Percentiles rank a stretch among this genome's conserved stretches.
Evolutionary conservation across 192 early-diverging fungal species (phyloP).

Genomic region (Coemansia sp.): DNA sequence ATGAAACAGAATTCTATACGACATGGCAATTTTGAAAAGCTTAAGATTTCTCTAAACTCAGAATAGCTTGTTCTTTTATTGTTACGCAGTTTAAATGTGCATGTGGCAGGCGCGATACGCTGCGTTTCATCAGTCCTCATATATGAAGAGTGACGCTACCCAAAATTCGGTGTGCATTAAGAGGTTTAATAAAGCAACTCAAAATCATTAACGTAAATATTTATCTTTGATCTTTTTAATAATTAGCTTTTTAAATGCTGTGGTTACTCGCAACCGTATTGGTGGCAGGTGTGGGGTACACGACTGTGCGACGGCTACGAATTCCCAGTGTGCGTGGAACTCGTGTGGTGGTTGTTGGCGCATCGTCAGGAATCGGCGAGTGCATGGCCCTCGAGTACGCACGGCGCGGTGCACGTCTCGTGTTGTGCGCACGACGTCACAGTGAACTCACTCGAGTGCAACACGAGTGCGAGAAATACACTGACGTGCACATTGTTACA

Average conservation of each 20-base stretch:
- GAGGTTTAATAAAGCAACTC: no score
- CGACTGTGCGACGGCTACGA: slow-evolving; percentile 4
- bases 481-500: slow-evolving; percentile 31
- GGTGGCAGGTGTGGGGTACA: slow-evolving; percentile 2
- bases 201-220: no score
- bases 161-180: no score
- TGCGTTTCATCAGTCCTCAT: no score
- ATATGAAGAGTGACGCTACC: no score
- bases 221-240: not conserved
- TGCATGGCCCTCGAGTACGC: slow-evolving; percentile 70
- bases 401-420: slow-evolving; percentile 56
- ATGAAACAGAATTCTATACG: no score
- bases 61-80: no score
- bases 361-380: slow-evolving; percentile 75
- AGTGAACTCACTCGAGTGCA: slow-evolving; percentile 35
- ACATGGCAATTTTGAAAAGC: no score
- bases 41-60: no score
- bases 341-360: slow-evolving; percentile 72
- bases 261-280: slow-evolving; percentile 8
- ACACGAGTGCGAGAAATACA: slow-evolving; percentile 54
- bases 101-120: no score
- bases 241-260: slow-evolving; percentile 6
- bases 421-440: slow-evolving; percentile 65
- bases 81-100: no score
- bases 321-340: slow-evolving; percentile 25